Conservation (phyloP, 495 filamentous ascomycete genomes). For the Hamigera avellanea region DNA sequence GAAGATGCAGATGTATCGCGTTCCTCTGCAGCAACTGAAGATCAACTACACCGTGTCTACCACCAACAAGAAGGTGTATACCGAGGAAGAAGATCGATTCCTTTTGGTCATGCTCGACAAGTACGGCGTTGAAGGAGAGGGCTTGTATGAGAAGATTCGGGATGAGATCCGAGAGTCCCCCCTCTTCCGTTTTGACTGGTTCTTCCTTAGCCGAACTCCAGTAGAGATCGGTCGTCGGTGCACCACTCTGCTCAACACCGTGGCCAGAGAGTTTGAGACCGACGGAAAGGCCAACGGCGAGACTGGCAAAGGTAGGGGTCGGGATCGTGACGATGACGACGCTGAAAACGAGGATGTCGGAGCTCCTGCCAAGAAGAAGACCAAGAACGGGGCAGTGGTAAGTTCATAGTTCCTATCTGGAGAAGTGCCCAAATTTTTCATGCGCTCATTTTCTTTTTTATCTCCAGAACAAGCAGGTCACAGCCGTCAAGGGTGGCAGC, state of each 20-base stretch:
- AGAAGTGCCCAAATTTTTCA: conserved; percentile 3
- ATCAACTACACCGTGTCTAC: conserved; percentile 98
- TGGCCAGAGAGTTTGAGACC: conserved; percentile 86
- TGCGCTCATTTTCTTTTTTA: conserved; percentile 2
- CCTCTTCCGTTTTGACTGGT: conserved; percentile 98
- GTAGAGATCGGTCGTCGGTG: conserved; percentile 85
- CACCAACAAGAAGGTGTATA: conserved; percentile 99
- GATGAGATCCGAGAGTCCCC: conserved; percentile 91
- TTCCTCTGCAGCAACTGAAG: conserved; percentile 93
- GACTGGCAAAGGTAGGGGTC: conserved; percentile 57
- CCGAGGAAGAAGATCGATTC: conserved; percentile 96
- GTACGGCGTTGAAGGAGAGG: conserved; percentile 77
- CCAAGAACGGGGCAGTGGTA: conserved; percentile 69
- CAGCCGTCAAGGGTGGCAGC: conserved; percentile 43
- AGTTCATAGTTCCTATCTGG: conserved; percentile 7
- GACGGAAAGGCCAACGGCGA: conserved; percentile 50
- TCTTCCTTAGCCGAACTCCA: conserved; percentile 89
- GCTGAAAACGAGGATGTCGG: conserved; percentile 63
- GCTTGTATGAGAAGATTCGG: conserved; percentile 73
- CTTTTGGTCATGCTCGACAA: conserved; percentile 85
- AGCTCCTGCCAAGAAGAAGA: conserved; percentile 84
- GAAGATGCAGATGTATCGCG: conserved; percentile 92
- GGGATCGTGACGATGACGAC: conserved; percentile 66
- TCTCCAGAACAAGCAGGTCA: conserved; percentile 48
- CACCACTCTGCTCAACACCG: conserved; percentile 85